Conservation (phyloP, 2,329 filamentous ascomycete genomes). For the Fusarium sp. region DNA sequence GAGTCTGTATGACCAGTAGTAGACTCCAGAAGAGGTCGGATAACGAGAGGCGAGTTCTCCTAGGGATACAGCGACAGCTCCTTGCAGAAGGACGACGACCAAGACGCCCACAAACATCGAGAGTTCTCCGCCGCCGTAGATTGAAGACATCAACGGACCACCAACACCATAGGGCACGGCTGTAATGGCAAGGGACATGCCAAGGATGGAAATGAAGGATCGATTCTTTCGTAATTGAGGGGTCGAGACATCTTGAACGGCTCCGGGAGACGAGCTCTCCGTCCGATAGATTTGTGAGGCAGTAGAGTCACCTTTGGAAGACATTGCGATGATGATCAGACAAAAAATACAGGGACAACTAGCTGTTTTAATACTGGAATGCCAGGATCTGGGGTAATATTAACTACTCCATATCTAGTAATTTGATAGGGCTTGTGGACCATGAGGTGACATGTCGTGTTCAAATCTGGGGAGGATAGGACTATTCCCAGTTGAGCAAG, state of each 20-base stretch:
- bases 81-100: neutral
- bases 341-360: neutral
- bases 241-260: slow-evolving; percentile 1
- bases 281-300: slow-evolving; percentile 1
- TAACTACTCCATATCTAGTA: neutral
- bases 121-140: slow-evolving; percentile 5
- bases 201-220: slow-evolving; percentile 1
- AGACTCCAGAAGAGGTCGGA: neutral
- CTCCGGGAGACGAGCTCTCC: neutral
- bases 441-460: neutral
- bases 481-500: neutral
- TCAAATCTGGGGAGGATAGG: slow-evolving; percentile 1
- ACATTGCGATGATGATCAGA: neutral
- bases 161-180: slow-evolving; percentile 2
- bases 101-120: neutral
- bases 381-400: neutral
- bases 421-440: slow-evolving; percentile 7
- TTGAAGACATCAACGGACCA: neutral
- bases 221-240: slow-evolving; percentile 9
- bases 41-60: slow-evolving; percentile 13
- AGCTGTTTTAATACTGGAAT: neutral
- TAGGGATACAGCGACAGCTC: neutral
- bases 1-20: slow-evolving; percentile 11
- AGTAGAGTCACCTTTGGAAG: neutral
- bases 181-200: slow-evolving; percentile 9